These are phyloP conservation scores for Phlebopus sp. DNA, from an alignment of 1,284 basidiomycete genomes.

Conservation along the genomic window DNA sequence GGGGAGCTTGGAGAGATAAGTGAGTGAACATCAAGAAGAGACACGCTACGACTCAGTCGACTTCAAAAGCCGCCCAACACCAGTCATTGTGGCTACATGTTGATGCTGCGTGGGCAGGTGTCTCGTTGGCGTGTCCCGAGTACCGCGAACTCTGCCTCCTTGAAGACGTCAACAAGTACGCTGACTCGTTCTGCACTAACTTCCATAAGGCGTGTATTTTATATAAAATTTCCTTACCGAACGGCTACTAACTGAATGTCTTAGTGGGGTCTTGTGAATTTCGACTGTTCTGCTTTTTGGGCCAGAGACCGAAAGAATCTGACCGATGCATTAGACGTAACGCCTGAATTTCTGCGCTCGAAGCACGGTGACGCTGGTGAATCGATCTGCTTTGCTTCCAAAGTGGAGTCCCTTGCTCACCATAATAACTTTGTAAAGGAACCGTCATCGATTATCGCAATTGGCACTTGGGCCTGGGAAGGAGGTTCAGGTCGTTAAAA, in stretches of 20 bases:
- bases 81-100: conserved; percentile 85
- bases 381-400: conserved; percentile 15
- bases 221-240: neutral
- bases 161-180: conserved; percentile 73
- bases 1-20: conserved; percentile 73
- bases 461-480: conserved; percentile 87
- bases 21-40: conserved; percentile 28
- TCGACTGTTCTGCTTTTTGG: conserved; percentile 82
- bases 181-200: conserved; percentile 86
- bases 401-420: neutral
- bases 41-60: neutral
- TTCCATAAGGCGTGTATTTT: conserved; percentile 74
- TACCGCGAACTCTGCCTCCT: conserved; percentile 62
- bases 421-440: conserved; percentile 38
- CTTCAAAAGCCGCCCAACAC: conserved; percentile 39
- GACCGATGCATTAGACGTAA: conserved; percentile 84
- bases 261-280: conserved; percentile 86
- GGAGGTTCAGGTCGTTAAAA: conserved; percentile 89
- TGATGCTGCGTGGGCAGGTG: conserved; percentile 91
- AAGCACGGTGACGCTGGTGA: conserved; percentile 69
- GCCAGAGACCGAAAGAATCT: conserved; percentile 74
- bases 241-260: neutral
- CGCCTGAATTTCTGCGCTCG: conserved; percentile 80
- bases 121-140: conserved; percentile 79
- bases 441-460: conserved; percentile 91